Evolutionary conservation across 441 rosid species (phyloP).

Genomic region (Pelargonium fulgidum): DNA sequence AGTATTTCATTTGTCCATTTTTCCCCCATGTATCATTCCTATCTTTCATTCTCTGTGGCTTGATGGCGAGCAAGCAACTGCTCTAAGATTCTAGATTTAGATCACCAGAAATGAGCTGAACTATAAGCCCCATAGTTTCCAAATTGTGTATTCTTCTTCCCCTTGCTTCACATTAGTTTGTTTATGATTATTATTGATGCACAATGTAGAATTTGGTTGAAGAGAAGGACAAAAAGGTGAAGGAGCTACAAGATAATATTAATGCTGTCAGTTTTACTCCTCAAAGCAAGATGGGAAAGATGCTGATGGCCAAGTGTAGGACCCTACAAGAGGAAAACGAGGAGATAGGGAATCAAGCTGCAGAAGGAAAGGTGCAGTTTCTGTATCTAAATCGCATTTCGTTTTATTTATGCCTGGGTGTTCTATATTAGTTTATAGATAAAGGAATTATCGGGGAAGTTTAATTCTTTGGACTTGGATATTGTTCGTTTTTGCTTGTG

Average conservation of each 20-base stretch:
- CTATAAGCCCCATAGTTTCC: not conserved
- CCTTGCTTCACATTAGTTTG: not conserved
- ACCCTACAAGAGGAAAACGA: constrained; percentile 96
- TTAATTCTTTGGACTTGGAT: not conserved
- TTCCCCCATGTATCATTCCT: not conserved
- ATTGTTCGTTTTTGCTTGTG: not conserved
- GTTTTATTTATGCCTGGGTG: not conserved
- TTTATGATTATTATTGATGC: constrained; percentile 18
- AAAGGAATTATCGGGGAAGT: not conserved
- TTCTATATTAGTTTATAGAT: constrained; percentile 2
- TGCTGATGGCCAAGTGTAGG: constrained; percentile 94
- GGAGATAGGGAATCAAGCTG: constrained; percentile 92
- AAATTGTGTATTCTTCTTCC: not conserved
- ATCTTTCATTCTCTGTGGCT: not conserved
- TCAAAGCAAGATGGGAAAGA: constrained; percentile 89
- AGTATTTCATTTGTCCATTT: not conserved
- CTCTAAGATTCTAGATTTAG: not conserved
- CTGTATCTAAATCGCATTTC: not conserved
- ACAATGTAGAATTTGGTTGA: constrained; percentile 68
- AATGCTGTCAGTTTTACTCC: constrained; percentile 86
- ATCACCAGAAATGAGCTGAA: not conserved
- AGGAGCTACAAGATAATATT: constrained; percentile 88
- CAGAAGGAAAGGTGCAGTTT: constrained; percentile 78
- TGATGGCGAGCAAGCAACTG: not conserved
- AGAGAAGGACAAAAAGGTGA: constrained; percentile 93